A percentile compares a stretch with the other conserved stretches of the same genome.
These are phyloP conservation scores for Pseudozyma sp. DNA, from an alignment of 1,284 basidiomycete species.

Conservation along the genomic window DNA sequence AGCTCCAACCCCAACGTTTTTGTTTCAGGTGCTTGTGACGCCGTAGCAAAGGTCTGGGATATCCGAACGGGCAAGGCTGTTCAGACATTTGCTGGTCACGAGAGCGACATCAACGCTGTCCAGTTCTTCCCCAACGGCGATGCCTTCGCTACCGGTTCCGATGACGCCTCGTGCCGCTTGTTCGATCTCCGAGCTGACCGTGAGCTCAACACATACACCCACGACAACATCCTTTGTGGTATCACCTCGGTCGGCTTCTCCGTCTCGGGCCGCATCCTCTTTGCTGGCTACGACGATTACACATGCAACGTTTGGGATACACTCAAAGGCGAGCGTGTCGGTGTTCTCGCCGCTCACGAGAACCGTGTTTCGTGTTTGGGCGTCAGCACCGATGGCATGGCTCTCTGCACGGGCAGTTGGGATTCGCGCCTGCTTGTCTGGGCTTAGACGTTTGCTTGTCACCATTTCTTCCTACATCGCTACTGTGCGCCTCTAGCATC, in stretches of 20 bases:
- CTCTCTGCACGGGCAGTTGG: conserved; percentile 97
- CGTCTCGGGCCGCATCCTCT: conserved; percentile 93
- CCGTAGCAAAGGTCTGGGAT: conserved; percentile 98
- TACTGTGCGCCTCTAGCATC: not conserved
- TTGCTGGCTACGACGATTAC: conserved; percentile 99
- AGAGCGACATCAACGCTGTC: conserved; percentile 98
- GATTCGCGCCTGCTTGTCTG: conserved; percentile 83
- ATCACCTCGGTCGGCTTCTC: conserved; percentile 99
- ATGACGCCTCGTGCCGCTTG: conserved; percentile 96
- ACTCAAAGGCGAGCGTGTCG: conserved; percentile 95
- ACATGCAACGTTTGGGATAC: conserved; percentile 99
- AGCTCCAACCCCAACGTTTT: conserved; percentile 94
- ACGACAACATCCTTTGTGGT: conserved; percentile 97
- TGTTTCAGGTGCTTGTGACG: conserved; percentile 97
- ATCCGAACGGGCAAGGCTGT: conserved; percentile 95
- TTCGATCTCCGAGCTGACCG: conserved; percentile 98
- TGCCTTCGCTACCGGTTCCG: conserved; percentile 97
- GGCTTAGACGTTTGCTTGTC: conserved; percentile 31
- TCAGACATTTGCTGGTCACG: conserved; percentile 98
- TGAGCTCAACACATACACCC: conserved; percentile 94
- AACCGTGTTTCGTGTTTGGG: conserved; percentile 97
- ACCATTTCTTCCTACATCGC: conserved; percentile 1
- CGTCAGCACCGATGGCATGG: conserved; percentile 95
- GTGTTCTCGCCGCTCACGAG: conserved; percentile 95
- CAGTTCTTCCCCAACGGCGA: conserved; percentile 99